A percentile compares a stretch with the other conserved stretches of the same genome.
Conservation (phyloP, 139 green algal species). For the Bryopsis sp. region DNA sequence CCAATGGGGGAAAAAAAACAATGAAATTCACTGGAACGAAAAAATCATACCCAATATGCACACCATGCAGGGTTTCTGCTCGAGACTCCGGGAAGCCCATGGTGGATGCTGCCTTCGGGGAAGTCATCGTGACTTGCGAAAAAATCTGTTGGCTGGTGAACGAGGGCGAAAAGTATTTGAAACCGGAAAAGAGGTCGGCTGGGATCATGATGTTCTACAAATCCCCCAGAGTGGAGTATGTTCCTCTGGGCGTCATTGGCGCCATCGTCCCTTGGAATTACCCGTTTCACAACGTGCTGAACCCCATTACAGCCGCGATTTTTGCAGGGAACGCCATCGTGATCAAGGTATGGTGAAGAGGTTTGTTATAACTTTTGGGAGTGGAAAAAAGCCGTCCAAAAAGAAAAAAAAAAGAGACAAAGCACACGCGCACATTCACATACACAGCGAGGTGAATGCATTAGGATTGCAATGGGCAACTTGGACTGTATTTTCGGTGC, state of each 20-base stretch:
- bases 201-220: conserved; percentile 97
- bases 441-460: too few species aligned
- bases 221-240: conserved; percentile 77
- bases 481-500: too few species aligned
- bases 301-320: conserved; percentile 83
- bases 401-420: too few species aligned
- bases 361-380: too few species aligned
- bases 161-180: conserved; percentile 72
- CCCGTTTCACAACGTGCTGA: conserved; percentile 98
- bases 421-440: too few species aligned
- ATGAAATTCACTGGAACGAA: too few species aligned
- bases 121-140: conserved; percentile 93
- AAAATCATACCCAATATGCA: not conserved
- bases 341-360: conserved; percentile 83
- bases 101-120: conserved; percentile 90
- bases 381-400: too few species aligned
- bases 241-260: conserved; percentile 87
- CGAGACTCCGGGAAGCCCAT: conserved; percentile 88
- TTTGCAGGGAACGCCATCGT: conserved; percentile 93
- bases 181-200: conserved; percentile 62
- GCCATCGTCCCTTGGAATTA: conserved; percentile 99
- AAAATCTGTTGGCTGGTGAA: conserved; percentile 91
- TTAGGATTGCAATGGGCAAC: too few species aligned
- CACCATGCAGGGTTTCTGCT: conserved; percentile 59
- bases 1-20: too few species aligned